Conservation (phyloP, 495 filamentous ascomycete species). For the Glarea lozoyensis region DNA sequence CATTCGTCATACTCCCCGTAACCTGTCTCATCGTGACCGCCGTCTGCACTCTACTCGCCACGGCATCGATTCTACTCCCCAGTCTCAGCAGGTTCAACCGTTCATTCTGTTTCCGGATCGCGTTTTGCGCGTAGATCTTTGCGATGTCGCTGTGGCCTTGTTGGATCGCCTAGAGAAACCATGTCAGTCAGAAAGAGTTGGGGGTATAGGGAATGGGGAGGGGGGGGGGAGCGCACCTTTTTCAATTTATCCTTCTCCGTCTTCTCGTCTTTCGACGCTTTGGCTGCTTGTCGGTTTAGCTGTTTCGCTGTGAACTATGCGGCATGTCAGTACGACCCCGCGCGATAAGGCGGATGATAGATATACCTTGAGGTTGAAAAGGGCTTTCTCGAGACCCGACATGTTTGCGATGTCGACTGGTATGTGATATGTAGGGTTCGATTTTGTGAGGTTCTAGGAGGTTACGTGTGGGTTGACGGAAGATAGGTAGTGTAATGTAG, state of each 20-base stretch:
- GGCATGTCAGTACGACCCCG: no score
- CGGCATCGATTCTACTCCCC: conserved; percentile 52
- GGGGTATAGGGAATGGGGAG: conserved; percentile 2
- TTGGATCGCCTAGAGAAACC: conserved; percentile 39
- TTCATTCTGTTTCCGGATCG: conserved; percentile 69
- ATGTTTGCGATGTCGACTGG: conserved; percentile 30
- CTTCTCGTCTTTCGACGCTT: conserved; percentile 75
- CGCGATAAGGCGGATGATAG: background rate
- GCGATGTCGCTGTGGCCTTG: conserved; percentile 66
- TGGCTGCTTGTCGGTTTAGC: conserved; percentile 69
- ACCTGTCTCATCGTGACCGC: conserved; percentile 60
- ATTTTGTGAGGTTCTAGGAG: background rate
- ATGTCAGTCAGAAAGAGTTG: background rate
- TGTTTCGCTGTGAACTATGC: conserved; percentile 81
- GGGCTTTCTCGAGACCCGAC: conserved; percentile 55
- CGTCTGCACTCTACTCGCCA: conserved; percentile 52
- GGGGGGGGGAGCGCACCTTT: conserved; percentile 39
- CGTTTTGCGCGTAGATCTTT: conserved; percentile 77
- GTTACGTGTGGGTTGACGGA: background rate
- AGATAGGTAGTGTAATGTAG: background rate
- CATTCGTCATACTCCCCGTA: conserved; percentile 54
- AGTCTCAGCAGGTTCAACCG: conserved; percentile 52
- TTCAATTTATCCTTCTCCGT: conserved; percentile 77
- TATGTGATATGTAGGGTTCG: conserved; percentile 1
- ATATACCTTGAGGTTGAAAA: conserved; percentile 54